These are phyloP conservation scores for Ogataea sp. DNA, from an alignment of 805 yeast species.

Conservation along the genomic window DNA sequence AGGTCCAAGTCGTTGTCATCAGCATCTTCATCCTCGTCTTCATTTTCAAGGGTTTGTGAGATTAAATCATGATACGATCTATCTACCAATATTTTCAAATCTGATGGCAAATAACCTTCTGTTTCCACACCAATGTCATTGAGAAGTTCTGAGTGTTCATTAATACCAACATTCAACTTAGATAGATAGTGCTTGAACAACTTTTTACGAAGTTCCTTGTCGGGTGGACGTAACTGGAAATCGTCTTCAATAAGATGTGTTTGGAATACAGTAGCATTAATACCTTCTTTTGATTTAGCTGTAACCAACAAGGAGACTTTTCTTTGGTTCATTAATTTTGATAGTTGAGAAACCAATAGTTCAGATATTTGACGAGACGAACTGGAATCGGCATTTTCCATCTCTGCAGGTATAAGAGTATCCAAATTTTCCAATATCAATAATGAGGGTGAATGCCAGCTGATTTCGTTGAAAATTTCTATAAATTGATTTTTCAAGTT, in stretches of 20 bases:
- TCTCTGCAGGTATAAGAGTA: constrained; percentile 58
- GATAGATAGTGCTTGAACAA: constrained; percentile 28
- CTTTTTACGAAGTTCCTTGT: constrained; percentile 46
- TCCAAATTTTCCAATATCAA: constrained; percentile 76
- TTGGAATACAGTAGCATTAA: constrained; percentile 53
- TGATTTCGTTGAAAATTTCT: constrained; percentile 34
- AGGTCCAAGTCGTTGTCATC: background rate
- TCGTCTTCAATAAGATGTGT: constrained; percentile 66
- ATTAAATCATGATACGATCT: constrained; percentile 50
- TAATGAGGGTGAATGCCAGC: constrained; percentile 73
- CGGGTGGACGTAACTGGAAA: constrained; percentile 58
- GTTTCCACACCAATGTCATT: constrained; percentile 59
- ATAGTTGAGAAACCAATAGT: constrained; percentile 37
- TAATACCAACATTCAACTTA: constrained; percentile 22
- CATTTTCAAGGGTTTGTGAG: constrained; percentile 4
- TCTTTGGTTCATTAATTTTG: constrained; percentile 33
- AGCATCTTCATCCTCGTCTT: background rate
- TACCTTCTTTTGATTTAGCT: constrained; percentile 52
- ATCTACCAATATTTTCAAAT: constrained; percentile 63
- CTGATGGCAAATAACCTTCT: constrained; percentile 87
- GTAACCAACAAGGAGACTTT: constrained; percentile 55
- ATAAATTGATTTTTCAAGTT: constrained; percentile 35
- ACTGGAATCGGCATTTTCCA: constrained; percentile 46
- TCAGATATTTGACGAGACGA: constrained; percentile 61
- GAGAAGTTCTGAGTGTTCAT: constrained; percentile 32